A percentile compares a stretch with the other conserved stretches of the same genome.
These are phyloP conservation scores for Leccinum olivaceopallidum DNA, from an alignment of 768 basidiomycete genomes.

Conservation along the genomic window DNA sequence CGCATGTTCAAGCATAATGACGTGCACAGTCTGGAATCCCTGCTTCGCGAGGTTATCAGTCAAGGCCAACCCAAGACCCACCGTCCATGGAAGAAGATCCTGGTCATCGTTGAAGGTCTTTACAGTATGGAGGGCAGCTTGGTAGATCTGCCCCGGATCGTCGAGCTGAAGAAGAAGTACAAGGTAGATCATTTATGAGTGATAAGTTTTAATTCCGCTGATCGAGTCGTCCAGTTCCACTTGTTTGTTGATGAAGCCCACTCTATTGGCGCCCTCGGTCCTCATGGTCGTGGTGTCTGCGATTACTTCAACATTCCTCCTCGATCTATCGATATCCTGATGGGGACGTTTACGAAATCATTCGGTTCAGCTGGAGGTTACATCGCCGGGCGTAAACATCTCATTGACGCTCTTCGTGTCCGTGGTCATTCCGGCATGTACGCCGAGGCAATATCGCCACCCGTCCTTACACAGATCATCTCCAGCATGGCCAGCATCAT, in stretches of 20 bases:
- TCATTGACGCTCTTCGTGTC: slow-evolving; percentile 82
- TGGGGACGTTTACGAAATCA: slow-evolving; percentile 98
- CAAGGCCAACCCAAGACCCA: slow-evolving; percentile 98
- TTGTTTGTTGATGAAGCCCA: slow-evolving; percentile 97
- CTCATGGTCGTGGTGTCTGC: slow-evolving; percentile 90
- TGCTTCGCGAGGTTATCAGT: slow-evolving; percentile 89
- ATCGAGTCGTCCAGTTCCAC: slow-evolving; percentile 67
- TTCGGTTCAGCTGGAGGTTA: slow-evolving; percentile 96
- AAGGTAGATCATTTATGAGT: slow-evolving; percentile 58
- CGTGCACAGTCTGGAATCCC: slow-evolving; percentile 58
- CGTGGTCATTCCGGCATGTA: slow-evolving; percentile 82
- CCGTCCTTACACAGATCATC: slow-evolving; percentile 88
- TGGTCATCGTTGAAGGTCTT: slow-evolving; percentile 91
- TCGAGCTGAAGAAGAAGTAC: slow-evolving; percentile 91
- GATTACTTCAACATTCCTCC: slow-evolving; percentile 93
- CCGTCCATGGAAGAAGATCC: slow-evolving; percentile 98
- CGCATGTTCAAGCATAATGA: no score
- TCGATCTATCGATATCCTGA: slow-evolving; percentile 82
- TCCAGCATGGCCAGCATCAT: slow-evolving; percentile 97
- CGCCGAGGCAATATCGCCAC: slow-evolving; percentile 88
- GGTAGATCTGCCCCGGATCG: slow-evolving; percentile 75
- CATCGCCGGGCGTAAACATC: slow-evolving; percentile 77
- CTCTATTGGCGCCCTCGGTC: slow-evolving; percentile 94
- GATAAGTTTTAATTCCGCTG: neutral
- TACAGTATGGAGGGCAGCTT: slow-evolving; percentile 99